Evolutionary conservation across 768 basidiomycete species (phyloP), one percentile per base, ranked within the genome.

Genomic region (Solioccasus polychromus): DNA sequence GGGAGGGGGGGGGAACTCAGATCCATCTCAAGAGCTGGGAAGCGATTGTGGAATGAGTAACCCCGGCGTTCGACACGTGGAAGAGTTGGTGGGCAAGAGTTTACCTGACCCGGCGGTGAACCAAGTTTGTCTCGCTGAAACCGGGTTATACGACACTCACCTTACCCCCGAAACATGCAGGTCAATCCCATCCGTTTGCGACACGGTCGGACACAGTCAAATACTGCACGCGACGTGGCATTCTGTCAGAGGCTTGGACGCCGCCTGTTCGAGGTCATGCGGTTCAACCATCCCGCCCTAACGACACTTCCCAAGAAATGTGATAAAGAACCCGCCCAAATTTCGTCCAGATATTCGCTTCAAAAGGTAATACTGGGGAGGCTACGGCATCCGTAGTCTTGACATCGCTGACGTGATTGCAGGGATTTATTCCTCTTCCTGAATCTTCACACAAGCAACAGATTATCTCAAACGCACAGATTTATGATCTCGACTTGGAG

Each of bases 151-250:
- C 28, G 24, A 22, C 40, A 24, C 51, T 30, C 35, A 34, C 47
- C 47, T 43, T 47, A 34, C 36, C 22, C 35, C 12, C 44, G 23
- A 50, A 39, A 29, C 46, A 35, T 29, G 48, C 34, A 77, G 73
- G 74, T 78, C 43, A 76, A 81, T 54, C 59, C 19, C 76, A 88
- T 63, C 87, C 84, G 2, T 89, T 85, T 62, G 85, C 84, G 82
- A 75, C 77, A 25, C 74, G 80, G 34, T 69, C 66, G 17, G 77
- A 82, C 37, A 77, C 86, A 37, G 82, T 88, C 23, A 67, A 69
- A 6, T 76, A 56, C 26, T 84, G 80, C 62, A 70, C 69, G 42
- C 61, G 77, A 48, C 68, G 79, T 53, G 73, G 69, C 15, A 84
- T 91, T 45, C 60, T 75, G 9, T 70, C 88, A 9, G 79, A 87